Percentiles rank a stretch among this genome's conserved stretches.
phyloP scores from a whole-genome alignment of 1,284 basidiomycete species.

The Apiotrichum porosum region DNA sequence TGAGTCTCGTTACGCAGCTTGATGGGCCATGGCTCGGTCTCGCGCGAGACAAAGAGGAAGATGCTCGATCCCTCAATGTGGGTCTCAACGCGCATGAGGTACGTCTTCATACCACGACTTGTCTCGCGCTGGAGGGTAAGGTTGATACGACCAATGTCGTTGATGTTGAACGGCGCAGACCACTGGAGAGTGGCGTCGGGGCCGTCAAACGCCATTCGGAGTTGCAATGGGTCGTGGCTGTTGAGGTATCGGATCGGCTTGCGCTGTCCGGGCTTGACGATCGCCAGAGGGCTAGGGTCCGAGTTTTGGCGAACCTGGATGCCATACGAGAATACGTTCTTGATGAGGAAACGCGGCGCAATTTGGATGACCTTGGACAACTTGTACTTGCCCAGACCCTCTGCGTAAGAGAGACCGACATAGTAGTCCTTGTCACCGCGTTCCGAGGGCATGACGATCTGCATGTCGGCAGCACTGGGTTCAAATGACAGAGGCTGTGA shows the following conservation, averaged over 20 bases:
- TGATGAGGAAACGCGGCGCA: constrained; percentile 83
- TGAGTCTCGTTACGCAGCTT: constrained; percentile 85
- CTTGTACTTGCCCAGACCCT: constrained; percentile 95
- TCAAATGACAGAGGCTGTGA: constrained; percentile 86
- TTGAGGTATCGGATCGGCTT: constrained; percentile 64
- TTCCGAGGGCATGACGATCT: constrained; percentile 65
- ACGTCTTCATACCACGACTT: constrained; percentile 50
- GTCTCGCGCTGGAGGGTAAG: constrained; percentile 55
- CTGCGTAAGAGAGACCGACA: constrained; percentile 84
- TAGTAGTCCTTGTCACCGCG: constrained; percentile 75
- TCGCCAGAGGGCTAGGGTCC: constrained; percentile 50
- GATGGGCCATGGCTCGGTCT: constrained; percentile 79
- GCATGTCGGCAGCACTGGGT: constrained; percentile 83
- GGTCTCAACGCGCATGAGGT: constrained; percentile 75
- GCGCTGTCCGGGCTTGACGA: constrained; percentile 62
- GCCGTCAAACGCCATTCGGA: constrained; percentile 80
- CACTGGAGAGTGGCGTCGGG: constrained; percentile 62
- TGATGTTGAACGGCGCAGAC: constrained; percentile 88
- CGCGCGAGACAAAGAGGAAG: constrained; percentile 69
- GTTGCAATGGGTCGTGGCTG: constrained; percentile 59
- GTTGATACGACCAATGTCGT: constrained; percentile 82
- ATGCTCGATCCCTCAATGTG: constrained; percentile 83
- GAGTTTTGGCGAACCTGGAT: constrained; percentile 84
- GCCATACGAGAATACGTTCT: constrained; percentile 67
- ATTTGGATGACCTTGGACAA: constrained; percentile 91